Conservation (phyloP, 1,284 basidiomycete species). For the Pseudozyma thailandica region DNA sequence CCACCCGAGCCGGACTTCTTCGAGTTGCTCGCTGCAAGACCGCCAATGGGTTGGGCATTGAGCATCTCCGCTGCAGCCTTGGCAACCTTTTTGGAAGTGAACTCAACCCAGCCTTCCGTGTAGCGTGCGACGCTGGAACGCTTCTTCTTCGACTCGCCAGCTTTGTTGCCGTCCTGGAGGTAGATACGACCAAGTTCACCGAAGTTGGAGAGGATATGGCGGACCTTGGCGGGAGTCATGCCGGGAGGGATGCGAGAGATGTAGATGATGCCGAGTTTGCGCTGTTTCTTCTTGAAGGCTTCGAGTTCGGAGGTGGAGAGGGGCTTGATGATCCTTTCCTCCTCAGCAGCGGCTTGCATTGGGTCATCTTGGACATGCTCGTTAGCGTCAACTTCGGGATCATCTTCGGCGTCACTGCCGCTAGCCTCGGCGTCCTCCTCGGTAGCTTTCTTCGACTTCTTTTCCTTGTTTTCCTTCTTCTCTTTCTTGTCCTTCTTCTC, state of each 20-base stretch:
- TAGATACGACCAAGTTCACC: constrained; percentile 65
- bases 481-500: constrained; percentile 45
- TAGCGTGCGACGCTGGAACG: constrained; percentile 75
- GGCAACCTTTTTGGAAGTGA: constrained; percentile 89
- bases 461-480: constrained; percentile 64
- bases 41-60: constrained; percentile 89
- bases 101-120: constrained; percentile 98
- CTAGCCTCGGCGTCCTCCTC: constrained; percentile 29
- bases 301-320: constrained; percentile 55
- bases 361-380: constrained; percentile 52
- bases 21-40: constrained; percentile 41
- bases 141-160: constrained; percentile 41
- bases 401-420: constrained; percentile 5
- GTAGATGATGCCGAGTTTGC: constrained; percentile 80
- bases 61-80: constrained; percentile 91
- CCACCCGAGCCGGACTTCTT: constrained; percentile 52
- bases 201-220: constrained; percentile 73
- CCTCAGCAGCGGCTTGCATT: constrained; percentile 27
- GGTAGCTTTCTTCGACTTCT: constrained; percentile 25
- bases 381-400: constrained; percentile 10
- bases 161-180: constrained; percentile 57
- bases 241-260: constrained; percentile 97
- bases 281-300: constrained; percentile 60
- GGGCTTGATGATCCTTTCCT: constrained; percentile 49
- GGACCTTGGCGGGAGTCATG: constrained; percentile 96